A percentile compares a stretch with the other conserved stretches of the same genome.
Evolutionary conservation across 306 rosid genomes (phyloP).

Genomic region (peach (Prunus persica)): DNA sequence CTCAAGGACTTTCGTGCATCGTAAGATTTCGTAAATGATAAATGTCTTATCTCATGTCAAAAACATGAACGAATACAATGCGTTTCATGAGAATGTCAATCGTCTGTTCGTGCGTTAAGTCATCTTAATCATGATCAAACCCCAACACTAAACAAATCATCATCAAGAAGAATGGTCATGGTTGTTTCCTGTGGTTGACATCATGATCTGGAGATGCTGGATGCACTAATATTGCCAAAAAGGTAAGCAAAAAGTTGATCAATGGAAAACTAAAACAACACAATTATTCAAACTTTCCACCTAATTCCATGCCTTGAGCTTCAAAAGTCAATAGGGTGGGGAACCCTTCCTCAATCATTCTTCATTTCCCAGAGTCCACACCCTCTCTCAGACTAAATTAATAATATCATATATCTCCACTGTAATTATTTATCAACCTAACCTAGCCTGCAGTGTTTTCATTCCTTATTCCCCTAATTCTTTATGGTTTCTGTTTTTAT

Average conservation of each 20-base stretch:
- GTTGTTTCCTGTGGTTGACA: no score
- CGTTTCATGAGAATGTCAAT: no score
- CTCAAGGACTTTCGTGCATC: background rate
- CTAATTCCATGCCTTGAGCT: slow-evolving; percentile 38
- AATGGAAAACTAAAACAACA: background rate
- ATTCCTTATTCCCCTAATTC: slow-evolving; percentile 20
- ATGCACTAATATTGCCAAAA: background rate
- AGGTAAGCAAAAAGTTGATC: background rate
- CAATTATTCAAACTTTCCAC: slow-evolving; percentile 35
- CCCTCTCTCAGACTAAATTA: background rate
- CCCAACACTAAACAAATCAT: no score
- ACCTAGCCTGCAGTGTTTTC: background rate
- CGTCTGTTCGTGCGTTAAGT: no score
- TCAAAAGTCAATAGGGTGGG: slow-evolving; percentile 59
- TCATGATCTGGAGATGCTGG: background rate
- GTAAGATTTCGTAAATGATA: background rate
- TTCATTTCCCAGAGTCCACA: slow-evolving; percentile 26
- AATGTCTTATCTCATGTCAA: no score
- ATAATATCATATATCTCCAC: background rate
- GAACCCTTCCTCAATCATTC: slow-evolving; percentile 35
- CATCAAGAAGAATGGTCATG: no score
- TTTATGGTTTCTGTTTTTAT: background rate
- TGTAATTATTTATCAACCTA: background rate
- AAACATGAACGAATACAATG: no score
- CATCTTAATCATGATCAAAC: no score